Base-by-base conservation (phyloP, 345 rosid species). In the Aegle marmelos region DNA sequence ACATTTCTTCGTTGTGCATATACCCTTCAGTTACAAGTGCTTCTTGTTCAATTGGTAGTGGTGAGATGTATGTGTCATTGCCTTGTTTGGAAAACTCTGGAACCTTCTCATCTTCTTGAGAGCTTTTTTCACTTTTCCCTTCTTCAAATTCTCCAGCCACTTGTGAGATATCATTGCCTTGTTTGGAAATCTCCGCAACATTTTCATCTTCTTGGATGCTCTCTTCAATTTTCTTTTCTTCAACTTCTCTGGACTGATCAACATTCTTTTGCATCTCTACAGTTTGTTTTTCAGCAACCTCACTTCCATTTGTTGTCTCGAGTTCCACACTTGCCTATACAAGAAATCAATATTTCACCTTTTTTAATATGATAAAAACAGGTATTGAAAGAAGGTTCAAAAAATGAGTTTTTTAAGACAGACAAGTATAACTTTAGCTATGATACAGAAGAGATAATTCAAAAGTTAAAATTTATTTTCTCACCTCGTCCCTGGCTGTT, bases 281-380 rank as follows among this genome's bases (percentile, higher is more conserved):
- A 50, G 24, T 73, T 61, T 64, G 39, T 59, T 79, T 76, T 48
- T 56, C 76, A 60, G 67, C 60, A 67, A 76, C 73, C 68, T 84
- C 70, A 53, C 68, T 64, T 76, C 31, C 58, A 71, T 33, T 62
- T 31, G 39, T 60, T 60, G 58, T 34, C 33, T 77, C 78, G 24
- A 34, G 72, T 53, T 85, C 86, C 76, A 81, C 85, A 34, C 2
- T 9, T 66, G 27, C 82, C 88, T 88, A 80, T 28, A 50, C 16
- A 67, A 75, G 65, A 73, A 74, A 78, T 39, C 73, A 37, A 70
- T 48, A 37, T 72, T 78, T 27, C 53, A 60, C 10, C 9, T 62
- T 2, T 2, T 74, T 53, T 79, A 31, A 28, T 70, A 48, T 73
- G 33, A 63, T 34, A 48, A 19, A 53, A 31, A 70, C 60, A 74